These are phyloP conservation scores for Penicillium sp. DNA, from an alignment of 2,329 filamentous ascomycete genomes.

Conservation along the genomic window DNA sequence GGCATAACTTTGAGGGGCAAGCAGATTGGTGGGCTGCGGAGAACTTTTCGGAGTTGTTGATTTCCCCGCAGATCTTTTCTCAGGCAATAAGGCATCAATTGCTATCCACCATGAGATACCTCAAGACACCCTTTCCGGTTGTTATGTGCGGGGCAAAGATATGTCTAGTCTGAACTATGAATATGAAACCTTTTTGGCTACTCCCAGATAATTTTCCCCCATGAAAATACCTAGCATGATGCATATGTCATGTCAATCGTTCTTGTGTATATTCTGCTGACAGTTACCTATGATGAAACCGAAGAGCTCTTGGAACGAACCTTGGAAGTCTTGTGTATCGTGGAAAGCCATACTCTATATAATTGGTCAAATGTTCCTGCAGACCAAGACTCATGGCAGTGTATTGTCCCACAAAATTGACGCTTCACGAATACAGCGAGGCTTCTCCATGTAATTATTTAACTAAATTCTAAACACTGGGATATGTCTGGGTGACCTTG, in stretches of 20 bases:
- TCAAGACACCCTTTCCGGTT: too few relatives aligned
- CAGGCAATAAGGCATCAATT: constrained; percentile 18
- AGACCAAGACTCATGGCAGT: not conserved
- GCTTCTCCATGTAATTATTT: not conserved
- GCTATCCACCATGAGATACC: not conserved
- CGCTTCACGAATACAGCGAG: not conserved
- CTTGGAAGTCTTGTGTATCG: too few relatives aligned
- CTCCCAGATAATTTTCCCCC: too few relatives aligned
- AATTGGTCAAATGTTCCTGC: not conserved
- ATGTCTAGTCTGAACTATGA: not conserved
- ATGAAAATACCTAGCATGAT: too few relatives aligned
- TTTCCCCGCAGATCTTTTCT: constrained; percentile 14
- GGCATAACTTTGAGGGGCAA: constrained; percentile 7
- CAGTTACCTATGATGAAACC: too few relatives aligned
- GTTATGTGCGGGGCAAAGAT: not conserved
- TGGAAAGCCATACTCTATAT: not conserved
- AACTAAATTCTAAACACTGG: not conserved
- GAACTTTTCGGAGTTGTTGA: constrained; percentile 6
- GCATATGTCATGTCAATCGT: too few relatives aligned
- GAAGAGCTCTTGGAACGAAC: too few relatives aligned
- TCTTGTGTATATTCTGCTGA: too few relatives aligned
- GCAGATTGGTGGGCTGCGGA: constrained; percentile 13
- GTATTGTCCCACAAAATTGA: not conserved
- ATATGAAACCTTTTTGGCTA: too few relatives aligned
- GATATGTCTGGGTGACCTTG: not conserved